Evolutionary conservation across 169 alveolate species (phyloP).

Genomic region (Eimeria falciformis): DNA sequence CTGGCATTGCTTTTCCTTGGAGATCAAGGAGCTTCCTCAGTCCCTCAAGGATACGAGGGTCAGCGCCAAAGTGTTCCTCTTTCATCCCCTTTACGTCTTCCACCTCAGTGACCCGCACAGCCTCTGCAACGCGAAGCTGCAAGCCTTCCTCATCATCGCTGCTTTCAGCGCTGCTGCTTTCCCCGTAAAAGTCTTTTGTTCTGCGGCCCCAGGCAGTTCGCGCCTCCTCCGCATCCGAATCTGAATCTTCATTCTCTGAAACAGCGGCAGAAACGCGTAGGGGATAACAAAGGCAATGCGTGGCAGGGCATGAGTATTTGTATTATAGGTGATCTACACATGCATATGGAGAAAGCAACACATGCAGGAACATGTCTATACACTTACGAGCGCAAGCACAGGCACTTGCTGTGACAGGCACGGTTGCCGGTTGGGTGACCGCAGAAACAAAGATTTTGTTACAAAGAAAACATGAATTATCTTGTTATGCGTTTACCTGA

Average conservation of each 20-base stretch:
- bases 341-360: no score
- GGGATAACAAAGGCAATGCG: no score
- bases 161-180: constrained; percentile 71
- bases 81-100: constrained; percentile 69
- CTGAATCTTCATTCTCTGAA: no score
- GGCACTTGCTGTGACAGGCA: no score
- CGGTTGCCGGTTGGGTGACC: no score
- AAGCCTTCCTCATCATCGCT: constrained; percentile 67
- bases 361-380: no score
- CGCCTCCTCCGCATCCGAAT: constrained; percentile 16
- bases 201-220: constrained; percentile 84
- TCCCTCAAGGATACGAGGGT: constrained; percentile 41
- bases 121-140: constrained; percentile 39
- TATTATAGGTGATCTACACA: no score
- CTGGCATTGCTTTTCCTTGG: constrained; percentile 37
- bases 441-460: no score
- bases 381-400: no score
- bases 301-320: no score
- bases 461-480: background rate
- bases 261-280: no score
- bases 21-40: constrained; percentile 42
- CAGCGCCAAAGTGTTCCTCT: constrained; percentile 62
- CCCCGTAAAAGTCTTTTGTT: constrained; percentile 81
- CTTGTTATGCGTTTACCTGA: background rate
- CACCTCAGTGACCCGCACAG: constrained; percentile 66